Base-by-base conservation (phyloP, 2,329 filamentous ascomycete genomes). In the Scopulariopsis brevicaulis region DNA sequence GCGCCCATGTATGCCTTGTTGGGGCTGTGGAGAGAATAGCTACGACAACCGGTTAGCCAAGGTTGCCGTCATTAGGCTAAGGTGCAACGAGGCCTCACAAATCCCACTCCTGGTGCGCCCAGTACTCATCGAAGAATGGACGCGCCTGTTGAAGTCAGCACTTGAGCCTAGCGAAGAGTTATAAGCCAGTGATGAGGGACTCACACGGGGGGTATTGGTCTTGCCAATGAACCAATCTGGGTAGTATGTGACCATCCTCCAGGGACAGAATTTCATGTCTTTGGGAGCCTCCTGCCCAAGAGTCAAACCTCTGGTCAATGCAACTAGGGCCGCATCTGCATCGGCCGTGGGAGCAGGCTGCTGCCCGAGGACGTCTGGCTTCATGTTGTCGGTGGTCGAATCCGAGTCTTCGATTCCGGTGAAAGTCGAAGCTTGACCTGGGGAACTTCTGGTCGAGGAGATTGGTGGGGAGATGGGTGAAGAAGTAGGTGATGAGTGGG, bases 11-110 rank as follows among this genome's bases (percentile, higher is more conserved):
- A 70, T 8, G 73, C 63, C 3, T 73, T 68, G 18, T 66, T 62
- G 0, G 81, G 79, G 54, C 81, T 74, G 66, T 84, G 77, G 40
- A 90, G 66, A 67, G 88, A 91, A 69, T 86, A 90, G 58, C 86
- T 89, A 46, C 4, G 48, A 46, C 15, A 37, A 48, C 34, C 12
- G 12, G 54, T 54, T 46, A 46, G 40, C 4, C 15, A 46, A 46
- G 5, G 15, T 15, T 8, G 18, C 40, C 40, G 22, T 15, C 8
- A 25, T 24, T 8, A n/a, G 24, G 32, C 8, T 7, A 35, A 11
- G 10, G 14, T 37, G n/a, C 37, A 25, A 40, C 57, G 14, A 40
- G 22, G 4, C 77, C 85, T 77, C 76, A 94, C 89, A 96, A 73
- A 61, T 93, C 84, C 91, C 91, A 96, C 12, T 74, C 66, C 59